Evolutionary conservation across 805 yeast species (phyloP), one percentile per base, ranked within the genome.

Genomic region (Starmerella geochares): DNA sequence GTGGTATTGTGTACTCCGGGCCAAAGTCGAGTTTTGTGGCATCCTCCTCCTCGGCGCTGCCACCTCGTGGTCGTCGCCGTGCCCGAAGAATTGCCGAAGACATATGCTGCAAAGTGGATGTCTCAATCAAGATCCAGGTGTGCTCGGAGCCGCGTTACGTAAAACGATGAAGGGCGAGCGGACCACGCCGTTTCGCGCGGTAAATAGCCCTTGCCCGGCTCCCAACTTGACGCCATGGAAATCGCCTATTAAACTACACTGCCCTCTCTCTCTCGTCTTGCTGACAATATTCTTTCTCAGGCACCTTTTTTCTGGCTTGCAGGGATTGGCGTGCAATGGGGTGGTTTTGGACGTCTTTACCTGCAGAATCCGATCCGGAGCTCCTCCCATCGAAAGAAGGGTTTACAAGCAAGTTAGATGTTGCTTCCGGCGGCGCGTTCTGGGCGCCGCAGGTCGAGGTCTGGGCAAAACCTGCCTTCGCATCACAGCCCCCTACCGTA

Each of bases 11-110:
- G 63, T 92, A 92, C 68, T 92, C 98, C 24, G 95, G 90, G 9
- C 98, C 98, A 50, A 92, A 75, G 62, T 83, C 82, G 58, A 92
- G 74, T 46, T 77, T 75, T 0, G 95, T 79, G 0, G 97, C 94
- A 62, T 92, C 94, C 63, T 90, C 97, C 61, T 88, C 96, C 56
- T 85, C 95, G 51, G 47, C 41, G 41, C 38, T 40, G 11, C 37
- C 32, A 24, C 46, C 54, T 5, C 41, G 49, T 13, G 55, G 58
- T 47, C 54, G 39, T 19, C 56, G 16, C 17, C 59, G 49, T 4
- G 53, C 50, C 3, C 57, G 42, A 27, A 54, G 36, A 29, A 52
- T 45, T 4, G 56, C 40, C 46, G 53, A 46, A 14, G 57, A 54
- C 57, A 54, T 54, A 4, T n/a, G n/a, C n/a, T n/a, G n/a, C n/a